Evolutionary conservation across 2,329 filamentous ascomycete species (phyloP), one percentile per base, ranked within the genome.

Genomic region (Clarireedia sp.): DNA sequence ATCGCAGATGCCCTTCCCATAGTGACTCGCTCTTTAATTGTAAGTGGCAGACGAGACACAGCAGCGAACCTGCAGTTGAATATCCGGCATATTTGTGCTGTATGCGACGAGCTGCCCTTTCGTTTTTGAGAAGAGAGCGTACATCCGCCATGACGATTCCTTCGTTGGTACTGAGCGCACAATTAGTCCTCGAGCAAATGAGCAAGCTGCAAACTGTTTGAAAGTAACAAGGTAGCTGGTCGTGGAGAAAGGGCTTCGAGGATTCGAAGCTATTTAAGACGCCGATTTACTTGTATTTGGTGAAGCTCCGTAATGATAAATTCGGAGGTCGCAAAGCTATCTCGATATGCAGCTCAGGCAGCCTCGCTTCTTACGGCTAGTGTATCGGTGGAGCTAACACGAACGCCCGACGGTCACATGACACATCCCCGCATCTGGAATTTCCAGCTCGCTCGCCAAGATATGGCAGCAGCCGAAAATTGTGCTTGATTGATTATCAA

Each of bases 91-190:
- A 76, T 3, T 85, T 81, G 64, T 89, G 85, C 51, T 83, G 78
- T 64, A 91, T 83, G 61, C 86, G 82, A 56, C 89, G 83, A 59
- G 86, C 80, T 55, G 83, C 82, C 62, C 89, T 83, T 71, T 92
- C 87, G 66, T 85, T 86, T 63, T 88, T 87, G 56, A 95, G 79
- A 48, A 95, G 80, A 37, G 87, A 81, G 64, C 90, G 86, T 24
- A 89, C 85, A 70, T 95, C 89, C 62, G 88, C 78, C 87, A 94
- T 92, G 26, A 16, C 43, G 16, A 26, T 50, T 48, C 5, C 17
- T 4, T 3, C 1, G n/a, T 19, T 41, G 7, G 38, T 17, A 8
- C 16, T 41, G 14, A 1, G 17, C 17, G 38, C 16, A 16, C 17
- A 8, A n/a, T 41, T 5, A n/a, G 38, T 41, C 8, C 16, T 40